Evolutionary conservation across 2,329 filamentous ascomycete genomes (phyloP), one percentile per base, ranked within the genome.

Genomic region (Triangularia setosa): DNA sequence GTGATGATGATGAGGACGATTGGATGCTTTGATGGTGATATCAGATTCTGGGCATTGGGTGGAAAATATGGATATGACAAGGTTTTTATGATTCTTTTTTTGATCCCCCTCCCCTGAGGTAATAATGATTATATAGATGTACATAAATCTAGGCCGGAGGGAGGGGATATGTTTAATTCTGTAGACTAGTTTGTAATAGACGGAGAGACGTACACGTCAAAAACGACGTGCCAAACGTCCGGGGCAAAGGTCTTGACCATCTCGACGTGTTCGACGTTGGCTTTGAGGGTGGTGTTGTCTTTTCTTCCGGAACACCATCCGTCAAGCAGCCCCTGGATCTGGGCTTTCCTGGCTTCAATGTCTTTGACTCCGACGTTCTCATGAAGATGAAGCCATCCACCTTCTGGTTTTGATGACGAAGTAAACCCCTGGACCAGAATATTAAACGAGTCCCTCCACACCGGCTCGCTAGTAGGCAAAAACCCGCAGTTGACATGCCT

Each of bases 221-320:
- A 90, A 63, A 90, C 88, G 69, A 85, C 87, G 76, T 90, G 87
- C 86, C 86, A 88, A 7, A 90, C 86, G 0, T 82, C 85, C 27
- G 87, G 88, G 69, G 87, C 87, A 79, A 86, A 90, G 59, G 87
- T 89, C 79, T 90, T 90, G 72, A 90, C 87, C 69, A 81, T 77
- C 76, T 90, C 86, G 44, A 87, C 82, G 75, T 88, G 84, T 67
- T 83, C 81, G 35, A 84, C 80, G 24, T 69, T 74, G 3, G 67
- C 61, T 21, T 73, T 73, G 66, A 1, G 44, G 5, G n/a, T 48
- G 1, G 48, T 61, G 2, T 28, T 61, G 2, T 28, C 62, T 54
- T 24, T 28, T 6, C 14, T 21, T n/a, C 27, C n/a, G 7, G 52
- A 55, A 18, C 63, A 66, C 76, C 79, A 81, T n/a, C 62, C 65